phyloP scores from a whole-genome alignment of 2,329 filamentous ascomycete species.

The Stachybotrys elegans region DNA sequence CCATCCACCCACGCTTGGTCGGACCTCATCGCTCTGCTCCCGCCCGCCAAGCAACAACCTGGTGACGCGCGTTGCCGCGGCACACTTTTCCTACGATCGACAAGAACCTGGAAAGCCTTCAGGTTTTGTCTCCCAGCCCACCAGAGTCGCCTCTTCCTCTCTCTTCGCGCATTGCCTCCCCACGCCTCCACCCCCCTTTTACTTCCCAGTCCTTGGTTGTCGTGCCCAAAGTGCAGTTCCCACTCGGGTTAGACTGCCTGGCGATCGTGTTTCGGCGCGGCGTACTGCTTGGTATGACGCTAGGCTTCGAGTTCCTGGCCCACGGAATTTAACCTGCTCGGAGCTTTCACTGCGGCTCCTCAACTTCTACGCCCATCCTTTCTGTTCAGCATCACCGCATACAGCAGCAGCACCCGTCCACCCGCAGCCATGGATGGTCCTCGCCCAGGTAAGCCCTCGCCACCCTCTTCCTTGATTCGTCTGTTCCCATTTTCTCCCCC shows the following conservation, averaged over 20 bases:
- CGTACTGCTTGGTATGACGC: constrained; percentile 22
- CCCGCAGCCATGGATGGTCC: no score
- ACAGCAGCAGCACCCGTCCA: no score
- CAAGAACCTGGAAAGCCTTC: no score
- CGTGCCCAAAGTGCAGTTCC: background rate
- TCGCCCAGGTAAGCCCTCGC: no score
- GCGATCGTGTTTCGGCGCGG: constrained; percentile 16
- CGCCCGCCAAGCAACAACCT: no score
- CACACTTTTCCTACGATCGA: background rate
- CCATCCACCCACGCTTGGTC: background rate
- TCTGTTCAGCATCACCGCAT: no score
- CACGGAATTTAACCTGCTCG: constrained; percentile 24
- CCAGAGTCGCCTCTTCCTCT: background rate
- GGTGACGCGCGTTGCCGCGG: background rate
- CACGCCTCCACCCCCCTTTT: background rate
- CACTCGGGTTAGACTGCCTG: constrained; percentile 11
- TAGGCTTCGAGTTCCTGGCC: constrained; percentile 20
- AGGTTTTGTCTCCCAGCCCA: no score
- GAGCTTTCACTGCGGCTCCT: background rate
- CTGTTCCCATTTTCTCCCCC: no score
- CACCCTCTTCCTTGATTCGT: no score
- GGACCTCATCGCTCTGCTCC: background rate
- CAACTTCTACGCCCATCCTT: no score
- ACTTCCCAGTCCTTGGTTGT: background rate
- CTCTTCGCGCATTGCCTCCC: no score